A percentile compares a stretch with the other conserved stretches of the same genome.
Evolutionary conservation across 2,329 filamentous ascomycete species (phyloP).

Genomic region (Aspergillus fischeri): DNA sequence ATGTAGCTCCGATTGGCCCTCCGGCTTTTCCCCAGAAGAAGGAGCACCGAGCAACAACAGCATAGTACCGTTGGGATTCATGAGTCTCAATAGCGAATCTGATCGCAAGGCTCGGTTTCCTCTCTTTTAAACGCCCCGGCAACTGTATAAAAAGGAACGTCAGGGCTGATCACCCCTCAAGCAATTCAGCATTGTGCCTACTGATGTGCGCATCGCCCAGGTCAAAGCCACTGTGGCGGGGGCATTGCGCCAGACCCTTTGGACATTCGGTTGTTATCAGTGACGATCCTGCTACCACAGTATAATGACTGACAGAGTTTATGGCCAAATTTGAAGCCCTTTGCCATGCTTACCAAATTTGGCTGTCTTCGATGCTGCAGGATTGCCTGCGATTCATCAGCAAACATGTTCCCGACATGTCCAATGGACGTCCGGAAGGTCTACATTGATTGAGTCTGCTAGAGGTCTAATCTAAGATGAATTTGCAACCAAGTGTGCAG

Average conservation of each 20-base stretch:
- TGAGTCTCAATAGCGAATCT: too few species aligned
- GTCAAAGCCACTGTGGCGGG: neutral
- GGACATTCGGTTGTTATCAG: neutral
- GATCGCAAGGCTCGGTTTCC: fast-evolving
- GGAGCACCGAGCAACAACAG: too few species aligned
- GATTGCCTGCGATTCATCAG: neutral
- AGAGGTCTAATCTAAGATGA: neutral
- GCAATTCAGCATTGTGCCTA: neutral
- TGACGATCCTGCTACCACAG: neutral
- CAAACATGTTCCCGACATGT: neutral
- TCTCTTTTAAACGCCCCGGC: neutral
- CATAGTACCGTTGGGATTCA: too few species aligned
- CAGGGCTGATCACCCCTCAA: neutral
- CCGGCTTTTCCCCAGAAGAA: too few species aligned
- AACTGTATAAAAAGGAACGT: neutral
- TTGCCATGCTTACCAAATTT: neutral
- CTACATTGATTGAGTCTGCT: neutral
- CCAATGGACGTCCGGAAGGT: neutral
- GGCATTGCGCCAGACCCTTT: neutral
- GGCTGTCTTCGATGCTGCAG: neutral
- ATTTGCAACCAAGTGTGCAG: neutral
- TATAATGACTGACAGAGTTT: neutral
- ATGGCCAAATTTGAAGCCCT: neutral
- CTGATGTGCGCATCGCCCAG: neutral
- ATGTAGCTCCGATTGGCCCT: neutral